Percentiles rank a stretch among this genome's conserved stretches.
phyloP scores from a whole-genome alignment of 768 basidiomycete genomes.

The Agaricus subrufescens region DNA sequence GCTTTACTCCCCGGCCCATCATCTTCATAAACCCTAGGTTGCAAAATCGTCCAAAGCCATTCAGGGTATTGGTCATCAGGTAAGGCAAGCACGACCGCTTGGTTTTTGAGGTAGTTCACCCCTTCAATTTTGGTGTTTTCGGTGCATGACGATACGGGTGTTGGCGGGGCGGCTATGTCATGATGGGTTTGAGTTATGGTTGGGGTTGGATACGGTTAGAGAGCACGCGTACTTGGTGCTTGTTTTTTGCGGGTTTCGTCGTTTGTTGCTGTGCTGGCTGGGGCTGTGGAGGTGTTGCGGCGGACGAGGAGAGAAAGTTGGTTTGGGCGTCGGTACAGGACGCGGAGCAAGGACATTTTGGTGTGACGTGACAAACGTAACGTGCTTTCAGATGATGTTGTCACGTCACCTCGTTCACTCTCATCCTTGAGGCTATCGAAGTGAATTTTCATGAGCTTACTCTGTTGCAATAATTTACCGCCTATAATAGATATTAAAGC shows the following conservation, averaged over 20 bases:
- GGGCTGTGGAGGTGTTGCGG: background rate
- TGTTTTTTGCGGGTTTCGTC: background rate
- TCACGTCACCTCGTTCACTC: too few species aligned
- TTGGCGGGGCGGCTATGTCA: constrained; percentile 9
- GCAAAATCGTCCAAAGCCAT: constrained; percentile 82
- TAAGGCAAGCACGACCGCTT: constrained; percentile 68
- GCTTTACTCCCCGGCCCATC: constrained; percentile 73
- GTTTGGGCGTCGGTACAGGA: constrained; percentile 18
- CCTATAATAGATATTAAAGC: too few species aligned
- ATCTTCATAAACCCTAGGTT: constrained; percentile 55
- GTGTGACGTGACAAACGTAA: constrained; percentile 4
- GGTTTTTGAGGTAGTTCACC: constrained; percentile 77
- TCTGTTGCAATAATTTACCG: too few species aligned
- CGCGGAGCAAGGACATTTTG: constrained; percentile 22
- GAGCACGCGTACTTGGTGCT: background rate
- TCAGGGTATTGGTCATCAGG: constrained; percentile 83
- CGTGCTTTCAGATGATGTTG: too few species aligned
- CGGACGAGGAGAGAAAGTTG: background rate
- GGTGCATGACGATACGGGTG: constrained; percentile 57
- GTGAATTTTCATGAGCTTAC: too few species aligned
- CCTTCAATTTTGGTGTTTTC: constrained; percentile 77
- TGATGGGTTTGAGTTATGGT: too few species aligned
- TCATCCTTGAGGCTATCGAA: too few species aligned
- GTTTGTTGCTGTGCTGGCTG: background rate
- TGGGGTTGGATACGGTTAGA: background rate